Percentiles rank a stretch among this genome's conserved stretches.
These are phyloP conservation scores for Tylopilus intermedius DNA, from an alignment of 768 basidiomycete species.

Conservation along the genomic window DNA sequence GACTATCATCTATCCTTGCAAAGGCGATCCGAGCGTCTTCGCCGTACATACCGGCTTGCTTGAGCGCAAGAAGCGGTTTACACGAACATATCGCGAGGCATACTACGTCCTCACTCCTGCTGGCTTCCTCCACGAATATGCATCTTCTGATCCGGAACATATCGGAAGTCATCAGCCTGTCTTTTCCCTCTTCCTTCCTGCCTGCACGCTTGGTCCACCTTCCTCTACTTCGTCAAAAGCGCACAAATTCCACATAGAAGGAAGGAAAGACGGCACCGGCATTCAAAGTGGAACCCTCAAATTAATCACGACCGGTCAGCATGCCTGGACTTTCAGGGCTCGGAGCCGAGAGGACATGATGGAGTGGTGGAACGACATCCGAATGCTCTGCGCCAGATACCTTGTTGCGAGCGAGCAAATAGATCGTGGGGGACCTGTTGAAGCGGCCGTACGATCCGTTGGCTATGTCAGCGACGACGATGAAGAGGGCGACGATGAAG, in stretches of 20 bases:
- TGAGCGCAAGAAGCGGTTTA: conserved; percentile 95
- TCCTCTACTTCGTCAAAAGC: conserved; percentile 58
- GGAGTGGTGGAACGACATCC: conserved; percentile 99
- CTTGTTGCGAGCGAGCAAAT: conserved; percentile 91
- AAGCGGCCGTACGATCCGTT: conserved; percentile 82
- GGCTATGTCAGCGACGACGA: conserved; percentile 87
- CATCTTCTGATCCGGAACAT: conserved; percentile 64
- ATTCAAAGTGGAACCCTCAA: conserved; percentile 54
- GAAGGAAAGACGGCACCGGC: conserved; percentile 72
- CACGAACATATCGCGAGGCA: conserved; percentile 75
- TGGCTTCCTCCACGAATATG: conserved; percentile 93
- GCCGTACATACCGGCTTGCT: conserved; percentile 86
- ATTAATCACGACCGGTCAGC: conserved; percentile 37
- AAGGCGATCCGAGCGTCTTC: conserved; percentile 81
- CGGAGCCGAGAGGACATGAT: conserved; percentile 94
- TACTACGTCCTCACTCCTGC: conserved; percentile 94
- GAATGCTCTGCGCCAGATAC: conserved; percentile 91
- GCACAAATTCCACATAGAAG: conserved; percentile 98
- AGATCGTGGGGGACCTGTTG: conserved; percentile 88
- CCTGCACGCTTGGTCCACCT: conserved; percentile 93
- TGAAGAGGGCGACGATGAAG: conserved; percentile 52
- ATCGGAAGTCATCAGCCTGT: conserved; percentile 52
- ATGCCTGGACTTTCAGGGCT: conserved; percentile 87
- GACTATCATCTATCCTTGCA: conserved; percentile 79
- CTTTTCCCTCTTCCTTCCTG: conserved; percentile 88